These are phyloP conservation scores for Flueggea neowawraea DNA, from an alignment of 441 rosid species.

Conservation along the genomic window DNA sequence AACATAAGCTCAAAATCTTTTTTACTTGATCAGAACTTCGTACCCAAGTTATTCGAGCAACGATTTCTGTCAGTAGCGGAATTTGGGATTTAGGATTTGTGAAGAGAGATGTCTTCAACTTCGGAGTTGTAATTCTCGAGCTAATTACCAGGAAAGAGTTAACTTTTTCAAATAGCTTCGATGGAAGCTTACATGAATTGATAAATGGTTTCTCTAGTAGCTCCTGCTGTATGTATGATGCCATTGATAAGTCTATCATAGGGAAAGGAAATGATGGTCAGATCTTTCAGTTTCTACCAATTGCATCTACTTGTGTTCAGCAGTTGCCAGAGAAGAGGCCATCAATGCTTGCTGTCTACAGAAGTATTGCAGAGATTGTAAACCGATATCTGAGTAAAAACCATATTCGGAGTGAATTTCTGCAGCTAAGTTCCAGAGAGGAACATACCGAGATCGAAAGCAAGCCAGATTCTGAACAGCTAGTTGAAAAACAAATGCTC, in stretches of 20 bases:
- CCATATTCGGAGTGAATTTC: no score
- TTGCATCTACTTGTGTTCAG: slow-evolving; percentile 76
- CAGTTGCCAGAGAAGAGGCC: slow-evolving; percentile 76
- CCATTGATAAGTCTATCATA: slow-evolving; percentile 51
- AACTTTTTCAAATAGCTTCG: slow-evolving; percentile 63
- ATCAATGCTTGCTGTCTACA: slow-evolving; percentile 77
- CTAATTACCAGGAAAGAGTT: slow-evolving; percentile 76
- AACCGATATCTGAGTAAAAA: slow-evolving; percentile 31
- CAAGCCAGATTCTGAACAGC: no score
- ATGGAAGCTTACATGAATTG: slow-evolving; percentile 87
- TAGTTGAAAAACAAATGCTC: no score
- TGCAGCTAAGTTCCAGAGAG: no score
- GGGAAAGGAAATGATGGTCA: slow-evolving; percentile 67
- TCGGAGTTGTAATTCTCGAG: slow-evolving; percentile 87
- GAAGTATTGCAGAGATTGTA: slow-evolving; percentile 73
- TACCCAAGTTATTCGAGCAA: slow-evolving; percentile 78
- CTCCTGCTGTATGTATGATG: slow-evolving; percentile 50
- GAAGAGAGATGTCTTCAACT: slow-evolving; percentile 93
- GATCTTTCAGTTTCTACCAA: slow-evolving; percentile 71
- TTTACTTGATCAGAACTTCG: slow-evolving; percentile 69
- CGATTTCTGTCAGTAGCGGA: slow-evolving; percentile 93
- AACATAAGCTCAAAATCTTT: slow-evolving; percentile 88
- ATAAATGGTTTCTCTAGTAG: slow-evolving; percentile 39
- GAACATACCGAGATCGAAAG: no score
- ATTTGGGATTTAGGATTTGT: slow-evolving; percentile 92